Conservation (phyloP, 768 basidiomycete species). For the Psilocybe azurescens region DNA sequence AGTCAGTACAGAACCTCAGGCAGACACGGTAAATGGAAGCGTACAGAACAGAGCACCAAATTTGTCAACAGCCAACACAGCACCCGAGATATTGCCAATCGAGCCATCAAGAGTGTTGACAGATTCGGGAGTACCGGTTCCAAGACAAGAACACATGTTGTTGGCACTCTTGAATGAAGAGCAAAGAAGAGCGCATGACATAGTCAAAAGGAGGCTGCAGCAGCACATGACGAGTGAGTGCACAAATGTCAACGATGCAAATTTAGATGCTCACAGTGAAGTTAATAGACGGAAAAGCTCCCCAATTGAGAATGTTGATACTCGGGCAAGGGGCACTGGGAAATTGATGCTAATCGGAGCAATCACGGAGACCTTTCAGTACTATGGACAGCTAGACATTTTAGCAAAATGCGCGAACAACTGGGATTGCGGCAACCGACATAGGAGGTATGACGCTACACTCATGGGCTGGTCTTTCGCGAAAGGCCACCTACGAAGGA, state of each 20-base stretch:
- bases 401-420: slow-evolving; percentile 43
- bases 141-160: no score
- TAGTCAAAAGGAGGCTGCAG: not conserved
- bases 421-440: slow-evolving; percentile 43
- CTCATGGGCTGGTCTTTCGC: slow-evolving; percentile 30
- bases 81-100: no score
- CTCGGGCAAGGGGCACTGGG: slow-evolving; percentile 46
- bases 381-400: not conserved
- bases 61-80: no score
- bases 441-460: slow-evolving; percentile 44
- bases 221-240: not conserved
- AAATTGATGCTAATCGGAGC: slow-evolving; percentile 46
- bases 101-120: not conserved
- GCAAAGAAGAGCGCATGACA: slow-evolving; percentile 1
- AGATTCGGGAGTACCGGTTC: not conserved
- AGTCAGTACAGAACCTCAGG: no score
- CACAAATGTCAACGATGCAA: not conserved
- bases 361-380: slow-evolving; percentile 37
- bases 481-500: not conserved
- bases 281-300: not conserved
- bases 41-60: no score
- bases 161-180: no score
- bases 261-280: not conserved
- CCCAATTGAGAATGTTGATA: slow-evolving; percentile 45
- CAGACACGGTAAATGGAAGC: no score